Base-by-base conservation (phyloP, 225 moss, liverwort and hornwort species). In the Pseudisothecium myosuroides region DNA sequence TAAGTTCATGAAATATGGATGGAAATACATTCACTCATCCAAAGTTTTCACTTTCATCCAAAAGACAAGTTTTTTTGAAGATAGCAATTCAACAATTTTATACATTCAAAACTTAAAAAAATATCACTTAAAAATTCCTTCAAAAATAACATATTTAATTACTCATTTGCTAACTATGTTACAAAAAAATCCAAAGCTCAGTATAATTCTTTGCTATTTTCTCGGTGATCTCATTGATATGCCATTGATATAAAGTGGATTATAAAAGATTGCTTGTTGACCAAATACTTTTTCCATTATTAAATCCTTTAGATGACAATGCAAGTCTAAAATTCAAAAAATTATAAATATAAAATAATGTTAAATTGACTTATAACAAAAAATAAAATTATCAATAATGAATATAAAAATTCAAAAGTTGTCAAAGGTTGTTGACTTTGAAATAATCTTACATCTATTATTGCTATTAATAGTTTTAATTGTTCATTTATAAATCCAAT, bases 141-240 rank as follows among this genome's bases (percentile, higher is more conserved):
- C 10, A 79, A 56, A n/a, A n/a, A n/a, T n/a, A 52, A 26, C 17
- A 7, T 7, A 56, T n/a, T 56, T n/a, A n/a, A 54, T 55, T 37
- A 79, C 27, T 56, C 7, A 0, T 79, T n/a, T 27, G 7, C 27
- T 27, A 79, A 24, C 7, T 3, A n/a, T 24, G 12, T 17, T 79
- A 17, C 7, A 26, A n/a, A 7, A 34, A 36, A 17, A 11, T 9
- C 2, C 8, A 26, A 58, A 39, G 4, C 27, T 56, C n/a, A n/a
- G n/a, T 56, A 15, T 2, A 79, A 6, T n/a, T 79, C 26, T 56
- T 26, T n/a, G 6, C 17, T 18, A 74, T 18, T 47, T 56, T 34
- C 52, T 0, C 4, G 2, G 7, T n/a, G 4, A 26, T 56, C 17
- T 56, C 4, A 0, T 39, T 39, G 3, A 58, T 17, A 11, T 56